Evolutionary conservation across 805 yeast genomes (phyloP).

Genomic region (Gaillardinia entomophila): DNA sequence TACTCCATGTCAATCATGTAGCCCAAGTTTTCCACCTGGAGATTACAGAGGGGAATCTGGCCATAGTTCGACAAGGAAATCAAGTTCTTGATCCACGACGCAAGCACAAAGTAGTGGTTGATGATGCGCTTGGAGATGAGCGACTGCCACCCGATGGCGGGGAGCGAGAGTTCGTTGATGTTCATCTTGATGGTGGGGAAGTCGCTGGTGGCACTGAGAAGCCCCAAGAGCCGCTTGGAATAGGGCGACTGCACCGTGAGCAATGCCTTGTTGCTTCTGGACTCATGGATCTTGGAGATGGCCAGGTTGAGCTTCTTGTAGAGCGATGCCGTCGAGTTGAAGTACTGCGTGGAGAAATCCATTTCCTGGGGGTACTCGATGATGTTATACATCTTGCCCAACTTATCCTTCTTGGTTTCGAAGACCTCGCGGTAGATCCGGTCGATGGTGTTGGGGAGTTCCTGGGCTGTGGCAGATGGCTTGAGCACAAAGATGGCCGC

Average conservation of each 20-base stretch:
- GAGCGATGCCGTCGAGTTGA: slow-evolving; percentile 49
- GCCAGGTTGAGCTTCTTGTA: slow-evolving; percentile 52
- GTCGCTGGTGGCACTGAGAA: slow-evolving; percentile 43
- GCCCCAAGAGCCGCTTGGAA: slow-evolving; percentile 38
- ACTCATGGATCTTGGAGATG: slow-evolving; percentile 51
- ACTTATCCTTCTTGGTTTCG: slow-evolving; percentile 39
- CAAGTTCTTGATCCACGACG: slow-evolving; percentile 67
- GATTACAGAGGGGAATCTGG: slow-evolving; percentile 80
- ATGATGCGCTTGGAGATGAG: slow-evolving; percentile 58
- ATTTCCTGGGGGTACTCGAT: slow-evolving; percentile 50
- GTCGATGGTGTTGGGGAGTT: slow-evolving; percentile 49
- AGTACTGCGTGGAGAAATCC: slow-evolving; percentile 51
- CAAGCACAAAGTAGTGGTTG: slow-evolving; percentile 66
- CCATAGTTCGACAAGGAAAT: slow-evolving; percentile 63
- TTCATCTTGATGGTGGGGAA: slow-evolving; percentile 63
- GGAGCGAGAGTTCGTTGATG: slow-evolving; percentile 52
- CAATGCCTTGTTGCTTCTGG: slow-evolving; percentile 56
- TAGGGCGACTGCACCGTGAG: slow-evolving; percentile 73
- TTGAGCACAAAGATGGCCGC: slow-evolving; percentile 56
- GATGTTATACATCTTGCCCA: slow-evolving; percentile 37
- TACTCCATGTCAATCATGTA: slow-evolving; percentile 80
- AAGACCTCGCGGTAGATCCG: slow-evolving; percentile 52
- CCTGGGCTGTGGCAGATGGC: slow-evolving; percentile 65
- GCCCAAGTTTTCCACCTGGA: slow-evolving; percentile 70
- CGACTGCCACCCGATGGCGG: slow-evolving; percentile 80